Conservation (phyloP, 2,329 filamentous ascomycete species). For the Diaporthe citriasiana region DNA sequence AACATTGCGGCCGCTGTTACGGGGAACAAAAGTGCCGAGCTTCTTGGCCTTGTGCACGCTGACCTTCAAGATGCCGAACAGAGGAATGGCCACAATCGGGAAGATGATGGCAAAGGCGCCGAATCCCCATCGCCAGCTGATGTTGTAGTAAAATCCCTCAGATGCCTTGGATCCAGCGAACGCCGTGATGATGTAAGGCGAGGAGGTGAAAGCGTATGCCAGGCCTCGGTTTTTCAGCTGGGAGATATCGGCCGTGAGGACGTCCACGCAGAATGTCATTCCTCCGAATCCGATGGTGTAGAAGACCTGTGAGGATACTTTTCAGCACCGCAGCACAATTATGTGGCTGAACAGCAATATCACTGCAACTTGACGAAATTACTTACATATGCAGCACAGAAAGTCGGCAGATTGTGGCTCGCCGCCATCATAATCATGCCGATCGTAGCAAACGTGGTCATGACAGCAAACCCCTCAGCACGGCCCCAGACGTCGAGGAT, state of each 20-base stretch:
- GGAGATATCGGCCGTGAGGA: conserved; percentile 76
- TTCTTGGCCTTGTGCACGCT: conserved; percentile 71
- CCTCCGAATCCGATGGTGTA: conserved; percentile 73
- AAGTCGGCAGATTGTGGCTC: conserved; percentile 67
- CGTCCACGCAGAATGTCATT: conserved; percentile 70
- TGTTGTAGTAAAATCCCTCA: conserved; percentile 62
- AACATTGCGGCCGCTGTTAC: conserved; percentile 59
- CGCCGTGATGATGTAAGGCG: conserved; percentile 74
- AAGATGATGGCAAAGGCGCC: conserved; percentile 72
- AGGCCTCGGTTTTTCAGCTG: conserved; percentile 74
- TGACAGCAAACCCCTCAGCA: conserved; percentile 59
- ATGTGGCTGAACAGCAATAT: background rate
- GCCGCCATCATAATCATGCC: conserved; percentile 72
- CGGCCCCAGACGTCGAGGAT: conserved; percentile 64
- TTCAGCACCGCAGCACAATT: conserved; percentile 44
- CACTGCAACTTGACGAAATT: background rate
- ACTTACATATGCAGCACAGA: conserved; percentile 55
- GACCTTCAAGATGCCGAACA: conserved; percentile 67
- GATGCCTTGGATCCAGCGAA: conserved; percentile 71
- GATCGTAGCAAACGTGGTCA: conserved; percentile 59
- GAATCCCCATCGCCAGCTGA: conserved; percentile 74
- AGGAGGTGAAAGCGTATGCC: conserved; percentile 71
- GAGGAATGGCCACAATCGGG: conserved; percentile 69
- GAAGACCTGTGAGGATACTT: conserved; percentile 63
- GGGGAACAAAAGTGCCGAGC: conserved; percentile 57